Base-by-base conservation (phyloP, 352 stramenopile species). In the Aphanomyces cochlioides region DNA sequence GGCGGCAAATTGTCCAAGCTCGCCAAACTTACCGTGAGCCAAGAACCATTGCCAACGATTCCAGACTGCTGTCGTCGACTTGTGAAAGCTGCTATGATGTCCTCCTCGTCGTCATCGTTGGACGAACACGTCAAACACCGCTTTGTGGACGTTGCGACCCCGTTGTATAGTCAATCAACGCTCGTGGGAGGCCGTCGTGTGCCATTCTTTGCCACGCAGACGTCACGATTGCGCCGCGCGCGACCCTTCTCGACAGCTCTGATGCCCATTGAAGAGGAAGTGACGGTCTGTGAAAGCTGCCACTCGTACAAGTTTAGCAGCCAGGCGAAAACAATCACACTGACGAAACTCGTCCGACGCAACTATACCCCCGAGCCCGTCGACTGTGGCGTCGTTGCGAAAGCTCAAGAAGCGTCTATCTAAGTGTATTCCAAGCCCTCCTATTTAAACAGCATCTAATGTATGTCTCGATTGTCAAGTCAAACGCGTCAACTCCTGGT, bases 241-340 rank as follows among this genome's bases (percentile, higher is more conserved):
- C 54, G 54, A 6, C 17, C 54, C 6, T 40, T 17, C 7, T 13
- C 19, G 6, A 7, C 12, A 7, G 54, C 21, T 8, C 37, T 61
- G 54, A 39, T 37, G n/a, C 5, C 54, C 6, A 61, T 61, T 10
- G 54, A 37, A 13, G 54, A 61, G 43, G 54, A 61, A 7, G 19
- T 15, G 28, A 7, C n/a, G 19, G 15, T 61, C 7, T 61, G 54
- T 37, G 54, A 61, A 37, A 41, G 28, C 54, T 61, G 54, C n/a
- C 54, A 61, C 28, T 61, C 54, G 34, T 61, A 21, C 28, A 7
- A 61, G 28, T 61, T 21, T 61, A 61, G 54, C 54, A 19, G 43
- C n/a, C 19, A 61, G 8, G 12, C 54, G 17, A 7, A n/a, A 37
- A 61, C 54, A 1, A 37, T 61, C 34, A 37, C 54, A n/a, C 28